A percentile compares a stretch with the other conserved stretches of the same genome.
Conservation (phyloP, 2,329 filamentous ascomycete species). For the Fonsecaea pedrosoi region DNA sequence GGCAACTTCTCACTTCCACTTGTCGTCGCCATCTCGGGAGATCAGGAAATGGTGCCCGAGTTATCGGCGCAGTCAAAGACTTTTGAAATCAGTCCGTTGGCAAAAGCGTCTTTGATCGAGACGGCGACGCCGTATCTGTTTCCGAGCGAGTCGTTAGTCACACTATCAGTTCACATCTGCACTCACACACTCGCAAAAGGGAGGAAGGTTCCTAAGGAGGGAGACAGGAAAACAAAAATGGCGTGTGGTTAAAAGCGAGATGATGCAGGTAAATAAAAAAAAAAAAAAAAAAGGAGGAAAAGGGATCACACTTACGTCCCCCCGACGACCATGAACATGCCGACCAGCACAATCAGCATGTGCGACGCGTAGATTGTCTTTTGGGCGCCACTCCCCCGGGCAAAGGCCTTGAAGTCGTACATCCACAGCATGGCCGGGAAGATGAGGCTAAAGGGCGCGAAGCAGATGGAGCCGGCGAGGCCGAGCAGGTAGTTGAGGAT, state of each 20-base stretch:
- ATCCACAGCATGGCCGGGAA: constrained; percentile 61
- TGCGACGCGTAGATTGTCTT: constrained; percentile 52
- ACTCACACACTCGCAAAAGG: neutral
- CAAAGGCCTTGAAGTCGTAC: constrained; percentile 51
- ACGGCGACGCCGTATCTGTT: constrained; percentile 26
- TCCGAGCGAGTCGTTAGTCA: neutral
- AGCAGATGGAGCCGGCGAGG: constrained; percentile 58
- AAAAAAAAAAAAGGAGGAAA: too few species aligned
- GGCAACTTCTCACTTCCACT: too few species aligned
- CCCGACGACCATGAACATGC: constrained; percentile 56
- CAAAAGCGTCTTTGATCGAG: constrained; percentile 24
- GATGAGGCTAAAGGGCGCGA: constrained; percentile 58
- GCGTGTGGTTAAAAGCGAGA: too few species aligned
- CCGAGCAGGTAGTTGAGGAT: constrained; percentile 64
- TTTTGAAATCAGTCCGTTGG: constrained; percentile 21
- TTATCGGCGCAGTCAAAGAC: constrained; percentile 31
- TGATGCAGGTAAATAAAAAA: too few species aligned
- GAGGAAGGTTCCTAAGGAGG: neutral
- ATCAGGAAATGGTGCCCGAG: constrained; percentile 38
- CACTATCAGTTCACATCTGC: neutral
- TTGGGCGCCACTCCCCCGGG: constrained; percentile 46
- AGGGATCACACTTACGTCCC: constrained; percentile 50
- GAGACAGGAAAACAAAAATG: neutral
- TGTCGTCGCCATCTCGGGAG: too few species aligned
- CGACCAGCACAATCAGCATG: constrained; percentile 52